Conservation (phyloP, 129 eudicot species). For the Solidago caesia region DNA sequence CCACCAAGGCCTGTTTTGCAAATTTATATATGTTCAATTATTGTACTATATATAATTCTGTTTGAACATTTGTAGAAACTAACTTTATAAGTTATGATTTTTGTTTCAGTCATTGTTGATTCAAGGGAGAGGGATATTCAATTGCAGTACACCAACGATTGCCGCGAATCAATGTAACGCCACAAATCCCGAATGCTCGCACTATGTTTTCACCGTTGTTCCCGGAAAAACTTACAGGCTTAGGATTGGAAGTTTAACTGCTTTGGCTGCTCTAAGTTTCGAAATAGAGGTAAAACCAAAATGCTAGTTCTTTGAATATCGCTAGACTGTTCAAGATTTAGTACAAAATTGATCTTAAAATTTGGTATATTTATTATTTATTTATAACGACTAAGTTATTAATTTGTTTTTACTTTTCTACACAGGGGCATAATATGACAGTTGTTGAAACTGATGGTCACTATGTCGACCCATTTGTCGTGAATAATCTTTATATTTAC, state of each 20-base stretch:
- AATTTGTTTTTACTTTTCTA: background rate
- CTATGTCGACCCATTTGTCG: conserved; percentile 75
- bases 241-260: conserved; percentile 79
- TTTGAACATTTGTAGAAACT: background rate
- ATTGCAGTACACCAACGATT: conserved; percentile 46
- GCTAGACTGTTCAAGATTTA: background rate
- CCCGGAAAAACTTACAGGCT: conserved; percentile 85
- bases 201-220: conserved; percentile 52
- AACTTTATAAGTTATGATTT: background rate
- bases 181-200: conserved; percentile 68
- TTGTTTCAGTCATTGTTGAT: conserved; percentile 68
- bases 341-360: too few relatives aligned
- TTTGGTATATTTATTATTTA: background rate
- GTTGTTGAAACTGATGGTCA: conserved; percentile 93
- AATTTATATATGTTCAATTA: too few relatives aligned
- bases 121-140: conserved; percentile 77
- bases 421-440: conserved; percentile 86
- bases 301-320: background rate
- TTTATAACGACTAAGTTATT: background rate
- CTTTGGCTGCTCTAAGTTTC: conserved; percentile 78
- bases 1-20: too few relatives aligned
- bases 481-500: conserved; percentile 73
- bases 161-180: conserved; percentile 43
- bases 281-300: conserved; percentile 65
- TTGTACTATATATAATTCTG: background rate